Base-by-base conservation (phyloP, 2,329 filamentous ascomycete genomes). In the Lecanicillium sp. region DNA sequence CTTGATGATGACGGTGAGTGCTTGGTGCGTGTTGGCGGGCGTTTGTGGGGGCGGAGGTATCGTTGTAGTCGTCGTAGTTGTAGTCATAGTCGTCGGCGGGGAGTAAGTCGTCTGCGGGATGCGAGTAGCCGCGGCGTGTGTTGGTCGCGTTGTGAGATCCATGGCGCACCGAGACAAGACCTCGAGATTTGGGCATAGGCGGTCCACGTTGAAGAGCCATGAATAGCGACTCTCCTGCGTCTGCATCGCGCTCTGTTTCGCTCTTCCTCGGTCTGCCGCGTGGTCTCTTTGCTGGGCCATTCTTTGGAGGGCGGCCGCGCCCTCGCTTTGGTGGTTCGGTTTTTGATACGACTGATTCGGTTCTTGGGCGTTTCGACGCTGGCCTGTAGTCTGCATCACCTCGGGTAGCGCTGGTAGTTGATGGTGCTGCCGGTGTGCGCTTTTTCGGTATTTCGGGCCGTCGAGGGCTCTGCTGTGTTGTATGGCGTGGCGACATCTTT, bases 101-200 rank as follows among this genome's bases (percentile, higher is more conserved):
- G 3, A 16, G 28, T 11, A 25, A 25, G 7, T 25, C 22, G 6
- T 25, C 22, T 6, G 11, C 22, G 11, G 22, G 22, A 25, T 11
- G 81, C 22, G 22, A 25, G 22, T 25, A 25, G 22, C 22, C 22
- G 6, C 22, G 88, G 35, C 85, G 78, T 35, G 78, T 83, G 20
- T 66, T 70, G 19, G 68, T 65, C 44, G 70, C 64, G 18, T 60
- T 64, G 40, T 75, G 67, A 2, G 63, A 57, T 9, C 60, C 60
- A 30, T 61, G 59, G 29, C 67, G 62, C 41, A 63, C 52, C 33
- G 68, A 67, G 30, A 71, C 61, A 12, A 73, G 58, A 4, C 69
- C 68, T 11, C 68, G 65, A 25, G 61, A 57, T 47, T 63, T 70
- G 30, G 68, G 68, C 13, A 71, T 55, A 2, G 69, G 69, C 5